Percentiles rank a stretch among this genome's conserved stretches.
Evolutionary conservation across 2,329 filamentous ascomycete species (phyloP).

Genomic region (Beauveria varroae): DNA sequence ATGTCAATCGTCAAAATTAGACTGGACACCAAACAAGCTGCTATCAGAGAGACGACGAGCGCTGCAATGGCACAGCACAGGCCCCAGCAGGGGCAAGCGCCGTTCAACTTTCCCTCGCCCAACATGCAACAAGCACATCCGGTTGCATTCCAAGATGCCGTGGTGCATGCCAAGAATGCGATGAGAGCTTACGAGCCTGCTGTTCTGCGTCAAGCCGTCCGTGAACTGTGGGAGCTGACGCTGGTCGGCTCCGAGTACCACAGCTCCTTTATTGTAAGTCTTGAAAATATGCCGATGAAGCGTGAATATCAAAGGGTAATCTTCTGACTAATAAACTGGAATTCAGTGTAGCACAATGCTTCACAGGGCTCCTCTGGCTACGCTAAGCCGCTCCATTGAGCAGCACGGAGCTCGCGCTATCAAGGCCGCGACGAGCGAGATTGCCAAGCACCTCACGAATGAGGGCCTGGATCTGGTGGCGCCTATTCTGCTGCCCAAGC

Average conservation of each 20-base stretch:
- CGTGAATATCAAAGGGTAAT: not conserved
- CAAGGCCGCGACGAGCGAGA: conserved; percentile 29
- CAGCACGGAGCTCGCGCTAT: conserved; percentile 41
- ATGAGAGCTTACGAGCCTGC: conserved; percentile 31
- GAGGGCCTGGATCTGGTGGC: conserved; percentile 39
- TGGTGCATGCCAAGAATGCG: conserved; percentile 8
- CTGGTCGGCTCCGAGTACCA: conserved; percentile 39
- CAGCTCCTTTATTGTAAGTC: conserved; percentile 38
- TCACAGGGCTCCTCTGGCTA: conserved; percentile 32
- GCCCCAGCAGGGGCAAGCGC: not conserved
- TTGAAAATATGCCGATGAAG: not conserved
- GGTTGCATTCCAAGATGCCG: not conserved
- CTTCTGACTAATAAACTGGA: not conserved
- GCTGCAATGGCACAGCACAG: not conserved
- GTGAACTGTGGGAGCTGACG: conserved; percentile 39
- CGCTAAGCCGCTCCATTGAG: conserved; percentile 31
- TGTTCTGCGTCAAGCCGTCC: conserved; percentile 33
- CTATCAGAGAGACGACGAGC: too few species aligned
- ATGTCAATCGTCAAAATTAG: not conserved
- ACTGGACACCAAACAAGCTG: not conserved
- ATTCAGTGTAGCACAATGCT: conserved; percentile 40
- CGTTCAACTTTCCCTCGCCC: conserved; percentile 1
- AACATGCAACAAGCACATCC: not conserved
- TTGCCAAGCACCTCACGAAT: conserved; percentile 32
- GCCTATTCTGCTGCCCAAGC: conserved; percentile 36